Conservation (phyloP, 495 filamentous ascomycete genomes). For the Astrothelium macrocarpum region DNA sequence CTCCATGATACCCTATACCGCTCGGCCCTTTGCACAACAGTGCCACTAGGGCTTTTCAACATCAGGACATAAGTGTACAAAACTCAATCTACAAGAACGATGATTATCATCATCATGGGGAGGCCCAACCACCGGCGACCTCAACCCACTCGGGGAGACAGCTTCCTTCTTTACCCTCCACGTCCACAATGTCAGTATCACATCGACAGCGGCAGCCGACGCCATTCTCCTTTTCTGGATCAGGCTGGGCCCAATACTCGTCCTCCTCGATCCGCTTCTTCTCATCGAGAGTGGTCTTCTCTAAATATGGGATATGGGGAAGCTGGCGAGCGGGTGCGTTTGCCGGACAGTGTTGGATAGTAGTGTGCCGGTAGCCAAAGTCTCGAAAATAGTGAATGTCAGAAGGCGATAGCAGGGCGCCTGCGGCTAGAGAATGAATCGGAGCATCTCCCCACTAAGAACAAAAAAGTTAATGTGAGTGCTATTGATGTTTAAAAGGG, state of each 20-base stretch:
- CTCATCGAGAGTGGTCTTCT: constrained; percentile 74
- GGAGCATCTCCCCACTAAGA: constrained; percentile 96
- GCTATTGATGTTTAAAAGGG: no score
- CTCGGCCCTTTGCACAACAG: background rate
- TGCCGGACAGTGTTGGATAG: constrained; percentile 95
- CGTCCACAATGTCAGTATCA: constrained; percentile 96
- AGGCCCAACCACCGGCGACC: constrained; percentile 90
- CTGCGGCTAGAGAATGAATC: constrained; percentile 94
- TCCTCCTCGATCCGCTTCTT: constrained; percentile 88
- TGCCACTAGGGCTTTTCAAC: background rate
- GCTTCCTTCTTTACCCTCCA: constrained; percentile 92
- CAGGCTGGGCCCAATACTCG: constrained; percentile 86
- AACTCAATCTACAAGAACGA: background rate
- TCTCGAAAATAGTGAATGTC: constrained; percentile 99
- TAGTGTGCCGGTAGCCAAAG: constrained; percentile 96
- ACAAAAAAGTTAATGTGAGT: no score
- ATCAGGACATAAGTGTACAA: constrained; percentile 6
- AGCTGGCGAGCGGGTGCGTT: constrained; percentile 90
- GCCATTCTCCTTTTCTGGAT: constrained; percentile 85
- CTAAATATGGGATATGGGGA: constrained; percentile 68
- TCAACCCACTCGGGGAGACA: constrained; percentile 97
- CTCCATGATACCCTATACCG: background rate
- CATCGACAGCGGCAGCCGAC: constrained; percentile 95
- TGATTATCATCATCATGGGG: constrained; percentile 37
- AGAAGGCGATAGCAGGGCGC: constrained; percentile 65